Base-by-base conservation (phyloP, 116 monocot genomes). In the Papilionanthe hybrid region DNA sequence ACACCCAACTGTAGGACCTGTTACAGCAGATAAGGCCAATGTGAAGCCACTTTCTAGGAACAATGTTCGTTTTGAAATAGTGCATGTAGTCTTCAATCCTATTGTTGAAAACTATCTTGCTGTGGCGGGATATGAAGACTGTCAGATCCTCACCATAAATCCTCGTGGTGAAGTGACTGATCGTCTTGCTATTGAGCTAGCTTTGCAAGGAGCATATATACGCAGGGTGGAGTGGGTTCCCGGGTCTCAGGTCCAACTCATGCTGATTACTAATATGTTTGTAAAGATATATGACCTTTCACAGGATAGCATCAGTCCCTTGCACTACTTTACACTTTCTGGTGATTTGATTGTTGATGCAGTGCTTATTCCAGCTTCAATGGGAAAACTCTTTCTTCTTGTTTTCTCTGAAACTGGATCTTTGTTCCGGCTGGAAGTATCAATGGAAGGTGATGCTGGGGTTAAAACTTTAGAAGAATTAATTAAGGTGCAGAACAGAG, bases 221-320 rank as follows among this genome's bases (percentile, higher is more conserved):
- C 87, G 93, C 20, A 83, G 86, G 19, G 83, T 95, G 73, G 91
- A 93, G 74, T 99, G 98, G 98, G 93, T 95, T 79, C 95, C 91
- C 32, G 98, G 98, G 32, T 99, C 98, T 76, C 98, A 95, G 85
- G 98, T 99, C 83, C 93, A 95, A 73, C 87, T 95, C 25, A 86
- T 99, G 93, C 93, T 95, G 78, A 91, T 93, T 41, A 94, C 95
- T 5, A 95, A 93, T 78, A 87, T 91, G 85, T 99, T 99, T 85
- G 93, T 99, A 43, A 99, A 99, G 87, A 93, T 99, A 84, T 99
- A 99, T 80, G 95, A 99, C 76, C 91, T 99, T 23, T 99, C 98
- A 55, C 94, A 89, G 65, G 98, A 99, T 79, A 99, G 91, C 81
- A 95, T 99, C 60, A 99, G 98, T 83, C 98, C 98, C 43, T 80